Evolutionary conservation across 306 rosid genomes (phyloP).

Genomic region (Malus fusca): DNA sequence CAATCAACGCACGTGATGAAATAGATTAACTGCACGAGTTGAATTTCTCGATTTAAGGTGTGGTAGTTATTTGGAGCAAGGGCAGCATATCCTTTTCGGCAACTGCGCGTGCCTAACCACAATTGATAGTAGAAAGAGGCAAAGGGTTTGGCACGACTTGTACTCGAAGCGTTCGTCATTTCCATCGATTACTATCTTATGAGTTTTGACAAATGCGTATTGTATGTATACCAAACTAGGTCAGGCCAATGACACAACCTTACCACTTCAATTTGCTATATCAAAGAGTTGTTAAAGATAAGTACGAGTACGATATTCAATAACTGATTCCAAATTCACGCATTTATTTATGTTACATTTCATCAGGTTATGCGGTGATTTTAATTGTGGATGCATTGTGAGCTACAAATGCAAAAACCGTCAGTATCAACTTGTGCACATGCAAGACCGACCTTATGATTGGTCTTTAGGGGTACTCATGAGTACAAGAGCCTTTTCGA

Average conservation of each 20-base stretch:
- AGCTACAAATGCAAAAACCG: too few relatives aligned
- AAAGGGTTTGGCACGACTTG: slow-evolving; percentile 6
- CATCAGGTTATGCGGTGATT: fast-evolving
- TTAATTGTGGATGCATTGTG: neutral
- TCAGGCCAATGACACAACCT: neutral
- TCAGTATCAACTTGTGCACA: neutral
- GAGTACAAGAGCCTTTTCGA: neutral
- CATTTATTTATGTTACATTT: neutral
- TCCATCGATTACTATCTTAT: neutral
- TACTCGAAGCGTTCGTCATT: neutral
- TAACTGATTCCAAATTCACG: neutral
- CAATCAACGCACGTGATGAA: neutral
- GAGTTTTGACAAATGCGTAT: neutral
- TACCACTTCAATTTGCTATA: neutral
- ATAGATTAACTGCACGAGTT: neutral
- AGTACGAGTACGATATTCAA: neutral
- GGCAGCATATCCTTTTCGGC: neutral
- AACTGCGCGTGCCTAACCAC: neutral
- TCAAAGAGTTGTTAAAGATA: neutral
- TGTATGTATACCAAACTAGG: neutral
- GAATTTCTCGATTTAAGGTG: neutral
- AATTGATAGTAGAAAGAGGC: neutral
- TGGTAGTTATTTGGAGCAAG: neutral
- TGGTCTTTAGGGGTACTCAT: too few relatives aligned
- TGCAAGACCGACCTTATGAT: neutral